A percentile compares a stretch with the other conserved stretches of the same genome.
phyloP scores from a whole-genome alignment of 2,329 filamentous ascomycete species.

The Drechslerella coelobrocha region DNA sequence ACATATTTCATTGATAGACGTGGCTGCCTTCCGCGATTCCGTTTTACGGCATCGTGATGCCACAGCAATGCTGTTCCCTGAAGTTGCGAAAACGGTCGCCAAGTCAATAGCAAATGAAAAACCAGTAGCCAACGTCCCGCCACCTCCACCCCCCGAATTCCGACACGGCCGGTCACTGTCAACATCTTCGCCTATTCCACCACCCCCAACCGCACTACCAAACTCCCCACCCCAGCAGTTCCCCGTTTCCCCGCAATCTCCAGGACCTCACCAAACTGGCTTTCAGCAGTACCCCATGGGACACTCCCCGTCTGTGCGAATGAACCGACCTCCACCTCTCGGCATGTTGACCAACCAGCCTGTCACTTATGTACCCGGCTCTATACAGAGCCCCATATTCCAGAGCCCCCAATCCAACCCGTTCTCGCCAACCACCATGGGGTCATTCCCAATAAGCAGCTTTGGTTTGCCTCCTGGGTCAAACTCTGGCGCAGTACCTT shows the following conservation, averaged over 20 bases:
- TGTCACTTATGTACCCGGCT: constrained; percentile 9
- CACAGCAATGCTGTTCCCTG: constrained; percentile 44
- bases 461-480: constrained; percentile 32
- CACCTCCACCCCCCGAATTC: constrained; percentile 39
- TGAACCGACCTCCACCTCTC: constrained; percentile 37
- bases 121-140: constrained; percentile 22
- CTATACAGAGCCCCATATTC: constrained; percentile 39
- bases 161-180: constrained; percentile 38
- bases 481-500: constrained; percentile 10
- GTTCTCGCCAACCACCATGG: constrained; percentile 18
- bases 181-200: constrained; percentile 21
- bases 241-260: constrained; percentile 43
- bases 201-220: constrained; percentile 15
- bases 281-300: constrained; percentile 25
- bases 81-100: constrained; percentile 38
- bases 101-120: constrained; percentile 25
- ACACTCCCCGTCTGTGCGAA: constrained; percentile 38
- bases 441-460: constrained; percentile 18
- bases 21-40: constrained; percentile 40
- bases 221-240: constrained; percentile 44
- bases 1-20: constrained; percentile 19
- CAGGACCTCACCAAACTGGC: constrained; percentile 29
- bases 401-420: constrained; percentile 33
- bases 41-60: constrained; percentile 46
- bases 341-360: constrained; percentile 35